Evolutionary conservation across 2,329 filamentous ascomycete genomes (phyloP), one percentile per base, ranked within the genome.

Genomic region (Fusarium sp.): DNA sequence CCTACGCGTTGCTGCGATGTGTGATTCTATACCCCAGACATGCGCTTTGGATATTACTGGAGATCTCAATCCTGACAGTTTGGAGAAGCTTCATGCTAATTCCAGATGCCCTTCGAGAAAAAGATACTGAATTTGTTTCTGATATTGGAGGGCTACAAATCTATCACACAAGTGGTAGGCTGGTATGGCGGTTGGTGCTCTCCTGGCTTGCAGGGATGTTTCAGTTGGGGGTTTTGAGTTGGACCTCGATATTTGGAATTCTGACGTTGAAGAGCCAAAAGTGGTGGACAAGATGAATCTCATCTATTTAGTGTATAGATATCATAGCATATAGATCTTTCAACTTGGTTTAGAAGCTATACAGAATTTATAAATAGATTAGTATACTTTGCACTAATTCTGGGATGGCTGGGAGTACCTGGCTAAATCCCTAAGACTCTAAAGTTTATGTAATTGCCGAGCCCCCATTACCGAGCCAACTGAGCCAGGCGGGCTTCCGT

Each of bases 351-450:
- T 1, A 26, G 9, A 17, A 22, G 13, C 11, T 7, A 6, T 11
- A 20, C 6, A 54, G 18, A 52, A 3, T 12, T 22, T 17, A 54
- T n/a, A 35, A 35, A 51, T 51, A 35, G 17, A 35, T 33, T n/a
- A 24, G 24, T 24, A 35, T 10, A 24, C 48, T 51, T 35, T 35
- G 24, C 6, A 35, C 31, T 20, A 51, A 35, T 3, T 24, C 2
- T 35, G n/a, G 0, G 0, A 24, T 35, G 1, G 12, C n/a, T 15
- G 3, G 17, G 17, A 20, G 17, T 51, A 10, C 28, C 31, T 51
- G 48, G 48, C 22, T 24, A 33, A 14, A 18, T 33, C 6, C 3
- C 2, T 0, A 3, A 0, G 20, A 24, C 28, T 10, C 22, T 10
- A 3, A 24, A 51, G 48, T 51, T 11, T 51, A 35, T 20, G 2